phyloP scores from a whole-genome alignment of 1,284 basidiomycete species.

The Irpex sp. region DNA sequence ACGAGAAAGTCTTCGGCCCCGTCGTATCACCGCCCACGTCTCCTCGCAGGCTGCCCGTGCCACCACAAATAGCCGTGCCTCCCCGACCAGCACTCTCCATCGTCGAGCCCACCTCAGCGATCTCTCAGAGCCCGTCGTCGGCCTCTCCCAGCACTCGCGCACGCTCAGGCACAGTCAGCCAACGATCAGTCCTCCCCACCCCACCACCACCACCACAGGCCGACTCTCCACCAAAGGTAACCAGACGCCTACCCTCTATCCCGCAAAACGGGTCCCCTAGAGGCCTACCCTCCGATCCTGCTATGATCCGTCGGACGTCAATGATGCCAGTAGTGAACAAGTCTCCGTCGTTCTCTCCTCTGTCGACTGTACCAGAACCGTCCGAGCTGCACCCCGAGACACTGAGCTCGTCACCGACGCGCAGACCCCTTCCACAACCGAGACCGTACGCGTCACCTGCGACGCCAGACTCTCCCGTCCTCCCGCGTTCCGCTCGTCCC shows the following conservation, averaged over 20 bases:
- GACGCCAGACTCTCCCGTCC: background rate
- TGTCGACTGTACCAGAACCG: slow-evolving; percentile 13
- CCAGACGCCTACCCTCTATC: slow-evolving; percentile 6
- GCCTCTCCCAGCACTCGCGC: slow-evolving; percentile 14
- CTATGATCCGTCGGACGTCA: slow-evolving; percentile 6
- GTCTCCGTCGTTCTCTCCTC: slow-evolving; percentile 9
- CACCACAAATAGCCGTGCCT: background rate
- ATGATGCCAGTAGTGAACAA: background rate
- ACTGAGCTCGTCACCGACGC: background rate
- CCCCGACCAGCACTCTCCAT: background rate
- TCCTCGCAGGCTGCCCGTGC: slow-evolving; percentile 1
- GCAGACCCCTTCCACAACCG: background rate
- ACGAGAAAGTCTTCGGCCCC: slow-evolving; percentile 4
- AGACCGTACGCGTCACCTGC: background rate
- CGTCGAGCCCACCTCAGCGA: background rate
- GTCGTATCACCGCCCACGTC: slow-evolving; percentile 4
- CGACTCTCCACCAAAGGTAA: slow-evolving; percentile 1
- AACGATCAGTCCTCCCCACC: slow-evolving; percentile 15
- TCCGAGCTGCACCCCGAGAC: background rate
- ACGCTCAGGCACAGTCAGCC: slow-evolving; percentile 22
- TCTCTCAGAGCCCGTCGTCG: slow-evolving; percentile 5
- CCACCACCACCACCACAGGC: slow-evolving; percentile 10
- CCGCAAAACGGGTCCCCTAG: slow-evolving; percentile 4
- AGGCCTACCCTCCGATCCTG: slow-evolving; percentile 10
- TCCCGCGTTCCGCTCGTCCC: slow-evolving; percentile 5